A percentile compares a stretch with the other conserved stretches of the same genome.
These are phyloP conservation scores for Gaultheria prostrata DNA, from an alignment of 148 eudicot species.

Conservation along the genomic window DNA sequence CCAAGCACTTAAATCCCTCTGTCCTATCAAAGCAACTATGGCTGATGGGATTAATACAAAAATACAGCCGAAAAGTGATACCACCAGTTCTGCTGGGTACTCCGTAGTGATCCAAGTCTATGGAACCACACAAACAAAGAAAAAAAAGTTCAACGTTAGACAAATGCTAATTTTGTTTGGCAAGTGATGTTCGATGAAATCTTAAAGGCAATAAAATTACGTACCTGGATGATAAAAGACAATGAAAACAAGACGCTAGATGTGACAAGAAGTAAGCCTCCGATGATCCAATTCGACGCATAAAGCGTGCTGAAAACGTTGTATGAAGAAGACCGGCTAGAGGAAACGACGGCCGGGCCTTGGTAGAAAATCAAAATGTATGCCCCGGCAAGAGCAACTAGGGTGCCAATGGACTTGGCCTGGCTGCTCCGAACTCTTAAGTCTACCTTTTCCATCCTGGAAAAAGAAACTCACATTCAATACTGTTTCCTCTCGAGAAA, in stretches of 20 bases:
- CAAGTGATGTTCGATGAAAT: neutral
- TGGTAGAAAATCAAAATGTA: neutral
- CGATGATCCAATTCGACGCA: neutral
- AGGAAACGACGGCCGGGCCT: slow-evolving; percentile 7
- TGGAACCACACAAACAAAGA: neutral
- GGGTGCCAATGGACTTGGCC: slow-evolving; percentile 12
- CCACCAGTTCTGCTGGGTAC: slow-evolving; percentile 32
- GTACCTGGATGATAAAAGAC: slow-evolving; percentile 14
- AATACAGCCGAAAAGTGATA: slow-evolving; percentile 27
- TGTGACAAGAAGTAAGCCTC: slow-evolving; percentile 2
- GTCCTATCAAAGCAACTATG: slow-evolving; percentile 25
- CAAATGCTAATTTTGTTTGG: neutral
- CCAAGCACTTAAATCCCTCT: slow-evolving; percentile 32
- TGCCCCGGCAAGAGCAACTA: neutral
- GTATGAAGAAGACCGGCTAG: neutral
- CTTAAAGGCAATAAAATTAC: too few relatives aligned
- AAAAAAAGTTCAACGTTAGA: neutral
- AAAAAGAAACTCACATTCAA: neutral
- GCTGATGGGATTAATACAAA: slow-evolving; percentile 29
- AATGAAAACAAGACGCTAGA: slow-evolving; percentile 13
- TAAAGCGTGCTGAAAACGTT: neutral
- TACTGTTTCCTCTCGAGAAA: neutral
- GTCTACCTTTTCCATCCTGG: slow-evolving; percentile 7
- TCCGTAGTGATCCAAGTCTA: slow-evolving; percentile 40
- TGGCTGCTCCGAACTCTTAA: neutral